phyloP scores from a whole-genome alignment of 768 basidiomycete species.

The Podaxis sp. region DNA sequence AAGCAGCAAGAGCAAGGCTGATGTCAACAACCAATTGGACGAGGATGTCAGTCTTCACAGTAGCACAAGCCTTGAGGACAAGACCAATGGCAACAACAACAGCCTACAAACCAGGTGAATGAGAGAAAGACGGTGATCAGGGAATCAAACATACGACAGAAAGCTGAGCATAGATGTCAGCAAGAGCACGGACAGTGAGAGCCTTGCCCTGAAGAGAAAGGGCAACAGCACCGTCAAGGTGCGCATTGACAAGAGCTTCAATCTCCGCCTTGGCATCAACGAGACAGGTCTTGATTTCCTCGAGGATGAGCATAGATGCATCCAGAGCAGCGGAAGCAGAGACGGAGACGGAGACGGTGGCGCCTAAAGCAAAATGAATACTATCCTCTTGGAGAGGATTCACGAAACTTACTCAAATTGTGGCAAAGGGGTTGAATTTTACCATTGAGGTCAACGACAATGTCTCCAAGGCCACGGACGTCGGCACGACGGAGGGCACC shows the following conservation, averaged over 20 bases:
- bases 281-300: slow-evolving; percentile 12
- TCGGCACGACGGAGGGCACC: neutral
- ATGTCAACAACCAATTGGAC: slow-evolving; percentile 9
- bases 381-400: neutral
- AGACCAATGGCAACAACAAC: neutral
- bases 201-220: slow-evolving; percentile 14
- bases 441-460: slow-evolving; percentile 8
- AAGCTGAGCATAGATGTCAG: slow-evolving; percentile 7
- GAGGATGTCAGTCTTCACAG: slow-evolving; percentile 10
- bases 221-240: neutral
- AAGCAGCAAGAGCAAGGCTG: slow-evolving; percentile 8
- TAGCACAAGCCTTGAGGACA: neutral
- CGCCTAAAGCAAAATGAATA: neutral
- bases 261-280: slow-evolving; percentile 10
- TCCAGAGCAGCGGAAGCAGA: slow-evolving; percentile 7
- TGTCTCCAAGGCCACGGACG: neutral
- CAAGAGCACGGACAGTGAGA: slow-evolving; percentile 13
- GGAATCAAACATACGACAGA: slow-evolving; percentile 13
- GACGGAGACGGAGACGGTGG: neutral
- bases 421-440: slow-evolving; percentile 10
- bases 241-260: slow-evolving; percentile 13
- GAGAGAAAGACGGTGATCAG: neutral
- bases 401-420: neutral
- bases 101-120: neutral
- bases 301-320: slow-evolving; percentile 14